Percentiles rank a stretch among this genome's conserved stretches.
Conservation (phyloP, 768 basidiomycete species). For the Suillus spraguei region DNA sequence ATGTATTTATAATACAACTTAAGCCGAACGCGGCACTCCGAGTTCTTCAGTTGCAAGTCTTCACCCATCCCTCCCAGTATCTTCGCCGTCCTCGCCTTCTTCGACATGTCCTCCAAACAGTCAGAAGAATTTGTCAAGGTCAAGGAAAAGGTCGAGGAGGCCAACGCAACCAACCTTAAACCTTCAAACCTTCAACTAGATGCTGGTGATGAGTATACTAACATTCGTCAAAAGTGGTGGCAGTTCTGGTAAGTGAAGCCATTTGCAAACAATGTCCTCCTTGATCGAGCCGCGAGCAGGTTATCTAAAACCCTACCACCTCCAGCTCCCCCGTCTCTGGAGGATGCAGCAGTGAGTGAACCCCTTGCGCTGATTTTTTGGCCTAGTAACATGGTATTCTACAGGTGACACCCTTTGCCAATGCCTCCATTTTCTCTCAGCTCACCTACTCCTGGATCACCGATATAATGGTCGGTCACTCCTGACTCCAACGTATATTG, state of each 20-base stretch:
- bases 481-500: not conserved
- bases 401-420: conserved; percentile 58
- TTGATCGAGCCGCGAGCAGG: conserved; percentile 36
- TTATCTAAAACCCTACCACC: conserved; percentile 61
- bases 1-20: too few relatives aligned
- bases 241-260: conserved; percentile 49
- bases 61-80: not conserved
- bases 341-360: conserved; percentile 50
- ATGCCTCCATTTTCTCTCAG: conserved; percentile 58
- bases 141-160: not conserved
- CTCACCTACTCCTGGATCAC: conserved; percentile 71
- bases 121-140: not conserved
- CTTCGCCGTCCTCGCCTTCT: not conserved
- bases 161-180: not conserved
- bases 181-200: conserved; percentile 38
- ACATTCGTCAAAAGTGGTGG: conserved; percentile 52
- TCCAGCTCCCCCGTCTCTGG: conserved; percentile 54
- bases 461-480: conserved; percentile 50
- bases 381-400: not conserved
- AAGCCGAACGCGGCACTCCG: too few relatives aligned
- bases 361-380: not conserved
- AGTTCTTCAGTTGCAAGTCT: too few relatives aligned
- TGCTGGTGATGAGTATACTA: conserved; percentile 39
- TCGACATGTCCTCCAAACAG: not conserved
- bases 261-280: not conserved